A percentile compares a stretch with the other conserved stretches of the same genome.
Conservation (phyloP, 257 asterid genomes). For the Solanum raphanifolium region DNA sequence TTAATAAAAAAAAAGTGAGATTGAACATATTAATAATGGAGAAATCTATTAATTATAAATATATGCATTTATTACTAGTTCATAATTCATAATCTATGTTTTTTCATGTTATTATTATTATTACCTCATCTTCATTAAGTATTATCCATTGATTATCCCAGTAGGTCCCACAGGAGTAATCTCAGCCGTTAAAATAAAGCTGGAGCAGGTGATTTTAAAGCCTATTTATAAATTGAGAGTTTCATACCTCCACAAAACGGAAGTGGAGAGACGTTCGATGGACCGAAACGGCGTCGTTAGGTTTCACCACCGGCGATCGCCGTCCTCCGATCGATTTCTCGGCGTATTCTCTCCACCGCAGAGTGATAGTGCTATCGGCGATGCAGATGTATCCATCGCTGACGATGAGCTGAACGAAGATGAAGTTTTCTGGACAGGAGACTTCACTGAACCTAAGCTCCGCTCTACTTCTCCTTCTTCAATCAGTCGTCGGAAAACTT, state of each 20-base stretch:
- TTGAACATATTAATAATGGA: no score
- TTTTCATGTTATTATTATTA: not conserved
- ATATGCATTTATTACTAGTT: not conserved
- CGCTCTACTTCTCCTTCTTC: slow-evolving; percentile 18
- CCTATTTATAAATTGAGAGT: not conserved
- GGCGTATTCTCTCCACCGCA: slow-evolving; percentile 54
- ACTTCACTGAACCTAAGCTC: slow-evolving; percentile 12
- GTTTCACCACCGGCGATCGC: slow-evolving; percentile 34
- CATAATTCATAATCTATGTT: not conserved
- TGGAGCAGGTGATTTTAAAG: not conserved
- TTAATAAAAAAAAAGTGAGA: no score
- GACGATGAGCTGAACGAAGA: slow-evolving; percentile 63
- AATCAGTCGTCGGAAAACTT: slow-evolving; percentile 11
- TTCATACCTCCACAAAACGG: not conserved
- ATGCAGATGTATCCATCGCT: not conserved
- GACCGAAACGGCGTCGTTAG: slow-evolving; percentile 30
- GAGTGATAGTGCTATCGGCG: not conserved
- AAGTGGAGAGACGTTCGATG: slow-evolving; percentile 14
- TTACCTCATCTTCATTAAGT: not conserved
- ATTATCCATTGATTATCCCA: not conserved
- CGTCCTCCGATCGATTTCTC: slow-evolving; percentile 59
- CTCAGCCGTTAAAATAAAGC: not conserved
- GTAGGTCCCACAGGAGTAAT: not conserved
- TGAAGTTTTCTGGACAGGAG: slow-evolving; percentile 59
- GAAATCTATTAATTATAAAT: no score